Conservation (phyloP, 257 asterid genomes). For the Solanum appendiculatum region DNA sequence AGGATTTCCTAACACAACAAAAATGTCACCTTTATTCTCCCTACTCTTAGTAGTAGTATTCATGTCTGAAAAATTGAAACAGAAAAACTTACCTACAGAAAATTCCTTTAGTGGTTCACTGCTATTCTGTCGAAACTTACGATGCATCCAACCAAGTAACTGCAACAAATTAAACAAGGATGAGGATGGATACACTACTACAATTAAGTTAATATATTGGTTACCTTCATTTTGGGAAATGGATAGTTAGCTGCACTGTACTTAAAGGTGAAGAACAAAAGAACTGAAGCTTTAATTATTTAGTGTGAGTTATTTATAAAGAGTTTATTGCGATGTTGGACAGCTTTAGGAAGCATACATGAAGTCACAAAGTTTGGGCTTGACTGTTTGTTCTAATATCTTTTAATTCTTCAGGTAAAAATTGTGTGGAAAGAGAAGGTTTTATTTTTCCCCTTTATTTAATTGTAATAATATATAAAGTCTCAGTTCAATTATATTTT, state of each 20-base stretch:
- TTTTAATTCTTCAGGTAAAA: background rate
- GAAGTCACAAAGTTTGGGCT: constrained; percentile 12
- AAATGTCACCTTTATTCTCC: background rate
- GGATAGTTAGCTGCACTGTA: constrained; percentile 9
- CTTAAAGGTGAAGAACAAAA: background rate
- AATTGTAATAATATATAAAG: background rate
- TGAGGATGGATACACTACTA: background rate
- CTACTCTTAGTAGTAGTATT: background rate
- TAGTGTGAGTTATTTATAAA: constrained; percentile 4
- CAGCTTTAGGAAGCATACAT: constrained; percentile 7
- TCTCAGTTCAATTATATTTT: background rate
- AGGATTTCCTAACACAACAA: constrained; percentile 19
- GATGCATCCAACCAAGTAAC: constrained; percentile 98
- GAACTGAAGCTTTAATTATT: constrained; percentile 17
- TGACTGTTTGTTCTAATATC: background rate
- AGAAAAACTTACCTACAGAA: constrained; percentile 42
- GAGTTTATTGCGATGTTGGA: background rate
- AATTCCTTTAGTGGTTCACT: constrained; percentile 56
- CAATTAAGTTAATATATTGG: background rate
- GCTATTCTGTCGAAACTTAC: constrained; percentile 76
- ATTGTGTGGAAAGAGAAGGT: background rate
- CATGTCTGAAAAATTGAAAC: background rate
- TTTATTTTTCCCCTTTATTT: background rate
- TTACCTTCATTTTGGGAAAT: constrained; percentile 55
- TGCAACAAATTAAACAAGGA: constrained; percentile 22